Conservation (phyloP, 345 rosid genomes). For the Pseudoturritis turrita region DNA sequence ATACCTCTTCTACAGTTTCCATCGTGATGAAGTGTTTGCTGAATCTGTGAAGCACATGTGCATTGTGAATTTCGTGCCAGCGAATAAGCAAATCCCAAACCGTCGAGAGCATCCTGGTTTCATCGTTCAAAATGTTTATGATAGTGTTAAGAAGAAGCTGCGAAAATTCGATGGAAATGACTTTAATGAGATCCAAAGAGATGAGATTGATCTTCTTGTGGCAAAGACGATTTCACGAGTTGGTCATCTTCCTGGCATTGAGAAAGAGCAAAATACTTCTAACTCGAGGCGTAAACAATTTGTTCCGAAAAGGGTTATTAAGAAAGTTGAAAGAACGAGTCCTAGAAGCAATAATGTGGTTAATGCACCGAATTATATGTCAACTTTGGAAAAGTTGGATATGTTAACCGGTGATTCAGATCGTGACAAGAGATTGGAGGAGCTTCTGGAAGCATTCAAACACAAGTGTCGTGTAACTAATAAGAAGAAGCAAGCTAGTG, state of each 20-base stretch:
- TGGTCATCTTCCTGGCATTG: conserved; percentile 40
- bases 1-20: conserved; percentile 80
- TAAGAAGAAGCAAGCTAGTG: conserved; percentile 22
- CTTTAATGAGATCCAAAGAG: conserved; percentile 41
- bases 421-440: conserved; percentile 67
- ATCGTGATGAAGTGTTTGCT: conserved; percentile 74
- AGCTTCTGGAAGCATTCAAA: conserved; percentile 60
- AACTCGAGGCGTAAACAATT: conserved; percentile 27
- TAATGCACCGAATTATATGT: conserved; percentile 36
- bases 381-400: conserved; percentile 39
- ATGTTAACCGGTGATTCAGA: conserved; percentile 49
- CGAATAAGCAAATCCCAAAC: conserved; percentile 57
- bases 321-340: conserved; percentile 37
- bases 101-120: conserved; percentile 66
- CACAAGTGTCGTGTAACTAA: conserved; percentile 45
- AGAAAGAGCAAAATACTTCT: neutral
- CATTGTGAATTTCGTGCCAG: conserved; percentile 73
- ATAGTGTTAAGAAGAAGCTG: conserved; percentile 41
- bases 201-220: conserved; percentile 51
- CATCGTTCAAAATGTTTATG: conserved; percentile 67
- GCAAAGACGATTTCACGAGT: conserved; percentile 52
- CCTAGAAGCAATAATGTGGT: conserved; percentile 50
- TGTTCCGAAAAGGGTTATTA: conserved; percentile 28
- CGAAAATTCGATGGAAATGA: conserved; percentile 42
- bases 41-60: conserved; percentile 85